Evolutionary conservation across 2,329 filamentous ascomycete species (phyloP).

Genomic region (Elsinoe batatas): DNA sequence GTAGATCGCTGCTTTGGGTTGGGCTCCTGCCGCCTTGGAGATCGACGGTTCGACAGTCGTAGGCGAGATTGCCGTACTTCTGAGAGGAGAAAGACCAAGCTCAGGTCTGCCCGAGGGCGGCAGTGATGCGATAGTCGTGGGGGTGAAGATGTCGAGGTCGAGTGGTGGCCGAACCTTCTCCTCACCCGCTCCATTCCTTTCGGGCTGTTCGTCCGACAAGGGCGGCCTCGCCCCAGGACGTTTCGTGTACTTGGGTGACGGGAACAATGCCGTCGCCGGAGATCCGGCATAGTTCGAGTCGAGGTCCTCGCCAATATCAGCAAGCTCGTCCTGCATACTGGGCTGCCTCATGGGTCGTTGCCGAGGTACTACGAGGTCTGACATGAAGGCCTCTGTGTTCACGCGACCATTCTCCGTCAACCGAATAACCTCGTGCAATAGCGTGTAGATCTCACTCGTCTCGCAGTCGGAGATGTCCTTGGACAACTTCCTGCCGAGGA

Average conservation of each 20-base stretch:
- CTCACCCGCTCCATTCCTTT: background rate
- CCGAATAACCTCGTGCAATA: background rate
- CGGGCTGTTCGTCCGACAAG: background rate
- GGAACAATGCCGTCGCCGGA: background rate
- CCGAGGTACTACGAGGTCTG: background rate
- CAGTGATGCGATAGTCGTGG: background rate
- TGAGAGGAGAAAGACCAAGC: too few relatives aligned
- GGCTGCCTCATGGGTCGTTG: background rate
- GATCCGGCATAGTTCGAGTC: background rate
- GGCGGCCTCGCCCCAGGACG: background rate
- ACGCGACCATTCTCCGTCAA: background rate
- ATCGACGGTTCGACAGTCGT: background rate
- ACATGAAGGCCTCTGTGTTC: background rate
- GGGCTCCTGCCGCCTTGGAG: background rate
- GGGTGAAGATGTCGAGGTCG: background rate
- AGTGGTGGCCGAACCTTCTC: background rate
- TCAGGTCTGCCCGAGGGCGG: background rate
- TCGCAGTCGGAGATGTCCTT: background rate
- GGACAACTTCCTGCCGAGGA: background rate
- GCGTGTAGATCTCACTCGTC: background rate
- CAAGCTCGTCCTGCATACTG: background rate
- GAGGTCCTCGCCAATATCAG: background rate
- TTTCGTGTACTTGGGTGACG: background rate
- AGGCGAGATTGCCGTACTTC: too few relatives aligned
- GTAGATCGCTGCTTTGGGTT: background rate